Evolutionary conservation across 768 basidiomycete species (phyloP).

Genomic region (Leccinum imitatum): DNA sequence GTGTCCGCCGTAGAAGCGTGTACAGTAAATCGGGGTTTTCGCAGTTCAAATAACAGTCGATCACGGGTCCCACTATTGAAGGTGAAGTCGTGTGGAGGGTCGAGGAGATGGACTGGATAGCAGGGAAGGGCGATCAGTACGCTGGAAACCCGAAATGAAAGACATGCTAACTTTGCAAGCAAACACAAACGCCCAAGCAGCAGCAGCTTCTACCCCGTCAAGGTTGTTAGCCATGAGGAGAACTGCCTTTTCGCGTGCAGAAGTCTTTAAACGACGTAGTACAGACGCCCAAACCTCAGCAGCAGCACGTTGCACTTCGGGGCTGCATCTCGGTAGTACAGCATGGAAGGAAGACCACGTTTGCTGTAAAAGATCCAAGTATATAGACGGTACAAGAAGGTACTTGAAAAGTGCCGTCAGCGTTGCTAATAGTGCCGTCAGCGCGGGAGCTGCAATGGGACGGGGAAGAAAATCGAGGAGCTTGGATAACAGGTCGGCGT

Average conservation of each 20-base stretch:
- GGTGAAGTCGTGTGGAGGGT: constrained; percentile 75
- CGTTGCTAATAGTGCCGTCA: constrained; percentile 66
- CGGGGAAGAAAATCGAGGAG: constrained; percentile 59
- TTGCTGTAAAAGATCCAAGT: constrained; percentile 48
- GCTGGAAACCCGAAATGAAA: neutral
- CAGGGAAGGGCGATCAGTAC: neutral
- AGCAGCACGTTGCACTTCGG: constrained; percentile 72
- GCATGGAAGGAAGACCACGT: constrained; percentile 59
- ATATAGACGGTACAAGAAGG: constrained; percentile 64
- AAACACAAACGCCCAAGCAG: constrained; percentile 72
- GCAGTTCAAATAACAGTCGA: constrained; percentile 52
- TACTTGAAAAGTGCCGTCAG: constrained; percentile 71
- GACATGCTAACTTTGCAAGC: constrained; percentile 65
- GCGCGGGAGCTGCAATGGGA: constrained; percentile 54
- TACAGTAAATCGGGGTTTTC: constrained; percentile 42
- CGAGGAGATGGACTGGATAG: constrained; percentile 70
- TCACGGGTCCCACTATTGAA: constrained; percentile 57
- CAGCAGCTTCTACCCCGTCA: constrained; percentile 56
- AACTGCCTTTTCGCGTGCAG: constrained; percentile 56
- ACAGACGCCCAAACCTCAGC: constrained; percentile 88
- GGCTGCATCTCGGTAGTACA: constrained; percentile 56
- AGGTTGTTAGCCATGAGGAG: constrained; percentile 51
- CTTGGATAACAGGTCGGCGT: constrained; percentile 45
- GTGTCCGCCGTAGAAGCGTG: constrained; percentile 63
- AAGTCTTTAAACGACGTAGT: constrained; percentile 66